phyloP scores from a whole-genome alignment of 192 early-diverging fungal species.

The Spinellus fusiger region DNA sequence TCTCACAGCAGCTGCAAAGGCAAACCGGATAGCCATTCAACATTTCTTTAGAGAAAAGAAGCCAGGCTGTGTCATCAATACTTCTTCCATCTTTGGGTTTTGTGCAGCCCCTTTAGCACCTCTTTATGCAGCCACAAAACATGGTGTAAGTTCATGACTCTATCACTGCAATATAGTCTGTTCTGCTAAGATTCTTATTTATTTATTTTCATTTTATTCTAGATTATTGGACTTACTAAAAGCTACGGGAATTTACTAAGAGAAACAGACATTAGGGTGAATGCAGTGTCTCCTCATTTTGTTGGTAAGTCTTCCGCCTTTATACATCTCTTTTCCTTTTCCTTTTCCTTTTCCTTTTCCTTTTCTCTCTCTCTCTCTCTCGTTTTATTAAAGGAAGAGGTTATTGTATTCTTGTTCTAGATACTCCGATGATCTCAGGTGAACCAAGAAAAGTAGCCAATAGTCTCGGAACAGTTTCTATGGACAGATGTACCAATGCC shows the following conservation, averaged over 20 bases:
- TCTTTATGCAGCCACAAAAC: conserved; percentile 17
- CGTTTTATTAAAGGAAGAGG: too few species aligned
- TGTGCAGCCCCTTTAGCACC: conserved; percentile 6
- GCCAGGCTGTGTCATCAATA: conserved; percentile 18
- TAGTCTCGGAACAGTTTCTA: conserved; percentile 4
- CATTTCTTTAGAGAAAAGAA: conserved; percentile 8
- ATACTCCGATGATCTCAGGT: not conserved
- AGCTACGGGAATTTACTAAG: conserved; percentile 15
- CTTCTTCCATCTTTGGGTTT: conserved; percentile 16
- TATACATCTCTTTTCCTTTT: not conserved
- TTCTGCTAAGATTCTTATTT: not conserved
- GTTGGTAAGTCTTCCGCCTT: not conserved
- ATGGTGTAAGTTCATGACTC: conserved; percentile 10
- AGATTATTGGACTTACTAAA: conserved; percentile 17
- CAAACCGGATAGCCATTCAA: conserved; percentile 15
- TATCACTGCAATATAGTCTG: not conserved
- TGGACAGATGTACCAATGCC: conserved; percentile 3
- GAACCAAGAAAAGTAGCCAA: not conserved
- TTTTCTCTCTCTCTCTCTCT: not conserved
- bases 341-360: not conserved
- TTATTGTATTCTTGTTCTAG: not conserved
- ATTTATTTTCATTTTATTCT: not conserved
- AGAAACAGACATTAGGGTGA: conserved; percentile 47
- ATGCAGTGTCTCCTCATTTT: conserved; percentile 51
- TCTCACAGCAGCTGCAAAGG: conserved; percentile 10